Conservation (phyloP, 495 filamentous ascomycete genomes). For the Penicillium malachiteum region DNA sequence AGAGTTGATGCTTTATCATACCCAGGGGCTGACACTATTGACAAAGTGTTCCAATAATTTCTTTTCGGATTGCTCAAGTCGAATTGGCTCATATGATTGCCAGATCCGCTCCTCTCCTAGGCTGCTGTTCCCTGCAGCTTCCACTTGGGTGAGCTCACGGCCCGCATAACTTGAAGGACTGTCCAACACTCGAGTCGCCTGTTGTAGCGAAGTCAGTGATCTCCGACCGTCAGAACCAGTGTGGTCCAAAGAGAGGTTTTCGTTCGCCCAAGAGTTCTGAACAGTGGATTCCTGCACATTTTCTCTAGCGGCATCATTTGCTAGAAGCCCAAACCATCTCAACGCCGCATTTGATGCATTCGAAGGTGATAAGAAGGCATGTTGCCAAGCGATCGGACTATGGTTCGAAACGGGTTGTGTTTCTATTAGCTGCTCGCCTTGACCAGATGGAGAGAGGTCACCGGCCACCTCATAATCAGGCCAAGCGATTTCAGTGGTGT, state of each 20-base stretch:
- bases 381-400: not conserved
- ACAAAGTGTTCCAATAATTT: conserved; percentile 19
- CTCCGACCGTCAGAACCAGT: not conserved
- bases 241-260: conserved; percentile 8
- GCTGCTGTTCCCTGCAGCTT: not conserved
- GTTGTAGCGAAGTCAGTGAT: conserved; percentile 14
- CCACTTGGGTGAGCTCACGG: not conserved
- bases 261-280: not conserved
- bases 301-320: conserved; percentile 13
- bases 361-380: conserved; percentile 1
- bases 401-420: not conserved
- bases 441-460: not conserved
- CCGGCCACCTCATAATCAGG: not conserved
- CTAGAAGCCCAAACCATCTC: conserved; percentile 18
- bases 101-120: conserved; percentile 13
- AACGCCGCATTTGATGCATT: conserved; percentile 12
- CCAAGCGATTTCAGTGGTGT: not conserved
- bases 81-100: conserved; percentile 19
- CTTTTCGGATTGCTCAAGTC: conserved; percentile 8
- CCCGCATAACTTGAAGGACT: conserved; percentile 1
- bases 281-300: conserved; percentile 3
- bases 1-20: not conserved
- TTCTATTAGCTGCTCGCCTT: not conserved
- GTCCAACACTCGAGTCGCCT: conserved; percentile 20
- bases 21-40: conserved; percentile 19